Conservation (phyloP, 139 green algal genomes). For the Microglena sp. region DNA sequence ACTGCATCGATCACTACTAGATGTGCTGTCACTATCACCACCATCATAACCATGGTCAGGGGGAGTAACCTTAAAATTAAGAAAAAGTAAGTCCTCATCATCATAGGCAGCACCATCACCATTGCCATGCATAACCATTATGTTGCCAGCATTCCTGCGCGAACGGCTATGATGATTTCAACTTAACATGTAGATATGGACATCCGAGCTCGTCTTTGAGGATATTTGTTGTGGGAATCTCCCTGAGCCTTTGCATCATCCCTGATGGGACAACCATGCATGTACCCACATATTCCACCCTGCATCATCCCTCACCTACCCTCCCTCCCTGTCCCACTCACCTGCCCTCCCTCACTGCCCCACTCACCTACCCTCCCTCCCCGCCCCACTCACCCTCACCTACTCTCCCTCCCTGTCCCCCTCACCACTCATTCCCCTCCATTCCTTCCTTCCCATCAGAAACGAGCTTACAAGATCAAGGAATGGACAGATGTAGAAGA, state of each 20-base stretch:
- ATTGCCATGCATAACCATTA: no score
- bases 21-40: no score
- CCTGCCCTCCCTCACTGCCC: background rate
- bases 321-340: background rate
- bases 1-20: no score
- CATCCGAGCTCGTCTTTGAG: slow-evolving; percentile 35
- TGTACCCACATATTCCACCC: no score
- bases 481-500: slow-evolving; percentile 76
- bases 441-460: slow-evolving; percentile 19
- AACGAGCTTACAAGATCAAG: slow-evolving; percentile 76
- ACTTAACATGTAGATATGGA: slow-evolving; percentile 46
- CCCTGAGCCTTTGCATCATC: slow-evolving; percentile 30
- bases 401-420: background rate
- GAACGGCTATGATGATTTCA: no score
- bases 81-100: no score
- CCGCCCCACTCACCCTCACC: background rate
- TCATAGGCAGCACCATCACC: no score
- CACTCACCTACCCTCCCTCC: background rate
- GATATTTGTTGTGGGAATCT: slow-evolving; percentile 51
- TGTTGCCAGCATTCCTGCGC: no score
- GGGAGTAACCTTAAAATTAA: no score
- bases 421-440: background rate
- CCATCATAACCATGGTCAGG: no score
- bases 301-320: no score
- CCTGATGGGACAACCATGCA: background rate